Percentiles rank a stretch among this genome's conserved stretches.
Evolutionary conservation across 1,139 yeast genomes (phyloP).

Genomic region (Sugiyamaella pinicola): DNA sequence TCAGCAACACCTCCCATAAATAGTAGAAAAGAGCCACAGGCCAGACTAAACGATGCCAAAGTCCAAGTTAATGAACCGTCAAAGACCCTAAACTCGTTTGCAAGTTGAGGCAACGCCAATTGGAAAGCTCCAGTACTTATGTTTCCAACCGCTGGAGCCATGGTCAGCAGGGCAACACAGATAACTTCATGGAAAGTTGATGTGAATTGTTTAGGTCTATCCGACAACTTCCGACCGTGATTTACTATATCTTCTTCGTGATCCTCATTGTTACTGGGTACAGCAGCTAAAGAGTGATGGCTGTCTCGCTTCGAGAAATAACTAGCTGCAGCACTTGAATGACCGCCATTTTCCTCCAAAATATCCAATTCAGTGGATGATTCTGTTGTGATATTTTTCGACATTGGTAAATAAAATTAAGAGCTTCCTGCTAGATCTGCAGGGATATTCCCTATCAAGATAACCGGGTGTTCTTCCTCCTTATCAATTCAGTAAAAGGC

Average conservation of each 20-base stretch:
- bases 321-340: not conserved
- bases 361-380: not conserved
- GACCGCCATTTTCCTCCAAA: not conserved
- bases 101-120: constrained; percentile 42
- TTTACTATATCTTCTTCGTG: too few species aligned
- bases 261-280: not conserved
- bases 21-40: constrained; percentile 47
- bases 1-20: constrained; percentile 50
- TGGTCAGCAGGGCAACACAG: constrained; percentile 41
- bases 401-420: not conserved
- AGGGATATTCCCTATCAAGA: too few species aligned
- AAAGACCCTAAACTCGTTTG: constrained; percentile 40
- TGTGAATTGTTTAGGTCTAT: constrained; percentile 22
- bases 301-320: not conserved
- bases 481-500: too few species aligned
- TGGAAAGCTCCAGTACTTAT: constrained; percentile 45
- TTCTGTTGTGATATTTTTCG: not conserved
- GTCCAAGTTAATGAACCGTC: constrained; percentile 50
- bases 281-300: not conserved
- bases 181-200: constrained; percentile 26
- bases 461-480: too few species aligned
- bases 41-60: constrained; percentile 46
- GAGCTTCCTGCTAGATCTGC: too few species aligned
- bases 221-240: not conserved
- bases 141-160: constrained; percentile 48